A percentile compares a stretch with the other conserved stretches of the same genome.
Conservation (phyloP, 805 yeast species). For the Saturnispora galanensis region DNA sequence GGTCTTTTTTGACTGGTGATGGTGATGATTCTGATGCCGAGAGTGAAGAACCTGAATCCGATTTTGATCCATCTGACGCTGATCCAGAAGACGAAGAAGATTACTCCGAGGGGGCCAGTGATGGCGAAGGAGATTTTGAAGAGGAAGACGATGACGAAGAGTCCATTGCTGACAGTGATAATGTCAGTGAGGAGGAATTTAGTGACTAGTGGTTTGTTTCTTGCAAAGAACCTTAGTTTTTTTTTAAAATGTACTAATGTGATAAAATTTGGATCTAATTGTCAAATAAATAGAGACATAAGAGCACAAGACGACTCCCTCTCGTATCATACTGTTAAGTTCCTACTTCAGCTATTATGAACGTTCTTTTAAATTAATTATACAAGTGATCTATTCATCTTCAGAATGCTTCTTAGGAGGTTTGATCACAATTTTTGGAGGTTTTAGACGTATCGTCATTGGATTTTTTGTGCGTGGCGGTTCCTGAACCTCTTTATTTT, state of each 20-base stretch:
- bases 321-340: too few species aligned
- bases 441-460: too few species aligned
- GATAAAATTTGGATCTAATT: too few species aligned
- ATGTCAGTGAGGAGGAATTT: constrained; percentile 17
- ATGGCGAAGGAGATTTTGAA: constrained; percentile 16
- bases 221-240: not conserved
- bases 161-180: constrained; percentile 12
- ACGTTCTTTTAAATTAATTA: too few species aligned
- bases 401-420: not conserved
- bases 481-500: not conserved
- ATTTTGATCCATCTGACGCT: constrained; percentile 55
- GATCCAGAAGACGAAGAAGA: constrained; percentile 48
- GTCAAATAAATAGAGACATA: too few species aligned
- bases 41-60: constrained; percentile 56
- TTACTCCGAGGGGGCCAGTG: constrained; percentile 24
- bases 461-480: not conserved
- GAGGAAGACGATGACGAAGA: constrained; percentile 18
- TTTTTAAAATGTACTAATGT: not conserved
- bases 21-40: constrained; percentile 68
- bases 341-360: too few species aligned
- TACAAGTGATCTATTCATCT: too few species aligned
- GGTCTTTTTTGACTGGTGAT: constrained; percentile 87
- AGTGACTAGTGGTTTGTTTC: not conserved
- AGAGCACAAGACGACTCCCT: too few species aligned
- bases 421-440: not conserved